Percentiles rank a stretch among this genome's conserved stretches.
phyloP scores from a whole-genome alignment of 2,329 filamentous ascomycete species.

The Fusarium virguliforme region DNA sequence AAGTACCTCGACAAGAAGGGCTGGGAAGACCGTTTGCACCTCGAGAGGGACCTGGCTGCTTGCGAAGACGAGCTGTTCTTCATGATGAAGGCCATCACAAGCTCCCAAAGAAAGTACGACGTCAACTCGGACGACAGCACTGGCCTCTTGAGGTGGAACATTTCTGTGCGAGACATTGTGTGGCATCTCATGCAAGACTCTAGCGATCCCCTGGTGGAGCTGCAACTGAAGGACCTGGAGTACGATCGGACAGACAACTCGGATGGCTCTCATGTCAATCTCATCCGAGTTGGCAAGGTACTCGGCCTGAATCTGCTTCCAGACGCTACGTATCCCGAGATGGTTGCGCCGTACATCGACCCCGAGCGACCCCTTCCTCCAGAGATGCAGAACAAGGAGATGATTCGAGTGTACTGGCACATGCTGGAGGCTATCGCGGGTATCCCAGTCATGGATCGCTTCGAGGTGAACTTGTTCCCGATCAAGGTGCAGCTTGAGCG shows the following conservation, averaged over 20 bases:
- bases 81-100: conserved; percentile 99
- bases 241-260: conserved; percentile 98
- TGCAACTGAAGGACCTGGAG: conserved; percentile 90
- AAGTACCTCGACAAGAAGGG: conserved; percentile 89
- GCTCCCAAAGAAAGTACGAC: conserved; percentile 91
- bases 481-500: conserved; percentile 94
- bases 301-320: conserved; percentile 91
- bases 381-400: conserved; percentile 75
- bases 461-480: conserved; percentile 94
- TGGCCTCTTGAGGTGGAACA: conserved; percentile 90
- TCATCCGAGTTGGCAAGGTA: conserved; percentile 89
- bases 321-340: conserved; percentile 94
- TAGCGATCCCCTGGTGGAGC: conserved; percentile 89
- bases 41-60: conserved; percentile 89
- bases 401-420: conserved; percentile 96
- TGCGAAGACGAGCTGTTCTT: conserved; percentile 99
- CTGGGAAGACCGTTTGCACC: conserved; percentile 90
- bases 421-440: conserved; percentile 98
- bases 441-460: conserved; percentile 96
- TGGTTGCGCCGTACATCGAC: conserved; percentile 91
- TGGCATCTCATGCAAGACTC: conserved; percentile 95
- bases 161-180: conserved; percentile 94
- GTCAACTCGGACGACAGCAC: conserved; percentile 75
- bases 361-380: conserved; percentile 67
- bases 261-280: conserved; percentile 95